Percentiles rank a stretch among this genome's conserved stretches.
These are phyloP conservation scores for Quillaja saponaria DNA, from an alignment of 306 rosid species.

Conservation along the genomic window DNA sequence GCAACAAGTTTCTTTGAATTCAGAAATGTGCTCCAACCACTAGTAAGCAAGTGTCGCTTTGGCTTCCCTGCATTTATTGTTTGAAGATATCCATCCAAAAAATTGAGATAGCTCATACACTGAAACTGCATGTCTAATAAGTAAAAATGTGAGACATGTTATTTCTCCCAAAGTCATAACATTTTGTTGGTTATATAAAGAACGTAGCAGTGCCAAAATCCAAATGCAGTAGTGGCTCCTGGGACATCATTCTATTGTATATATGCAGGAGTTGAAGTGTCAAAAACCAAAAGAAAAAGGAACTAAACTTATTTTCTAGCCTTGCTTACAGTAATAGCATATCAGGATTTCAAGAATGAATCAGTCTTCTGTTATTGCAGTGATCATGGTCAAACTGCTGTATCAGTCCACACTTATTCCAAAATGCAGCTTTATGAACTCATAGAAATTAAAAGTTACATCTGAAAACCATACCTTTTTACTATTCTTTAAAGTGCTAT, in stretches of 20 bases:
- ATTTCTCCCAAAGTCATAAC: not conserved
- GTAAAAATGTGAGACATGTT: not conserved
- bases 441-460: not conserved
- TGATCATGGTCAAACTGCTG: not conserved
- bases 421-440: not conserved
- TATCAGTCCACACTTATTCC: not conserved
- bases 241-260: not conserved
- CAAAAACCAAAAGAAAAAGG: not conserved
- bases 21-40: constrained; percentile 75
- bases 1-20: constrained; percentile 59
- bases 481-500: not conserved
- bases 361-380: not conserved
- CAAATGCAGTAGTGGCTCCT: not conserved
- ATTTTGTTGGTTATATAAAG: not conserved
- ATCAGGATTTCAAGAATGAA: not conserved
- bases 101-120: constrained; percentile 8
- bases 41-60: constrained; percentile 68
- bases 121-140: not conserved
- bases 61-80: constrained; percentile 60
- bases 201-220: not conserved
- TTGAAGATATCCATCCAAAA: constrained; percentile 15
- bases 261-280: not conserved
- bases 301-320: not conserved
- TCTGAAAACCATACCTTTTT: not conserved
- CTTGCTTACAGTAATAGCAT: not conserved